A percentile compares a stretch with the other conserved stretches of the same genome.
phyloP scores from a whole-genome alignment of 495 filamentous ascomycete genomes.

The Terfezia boudieri region DNA sequence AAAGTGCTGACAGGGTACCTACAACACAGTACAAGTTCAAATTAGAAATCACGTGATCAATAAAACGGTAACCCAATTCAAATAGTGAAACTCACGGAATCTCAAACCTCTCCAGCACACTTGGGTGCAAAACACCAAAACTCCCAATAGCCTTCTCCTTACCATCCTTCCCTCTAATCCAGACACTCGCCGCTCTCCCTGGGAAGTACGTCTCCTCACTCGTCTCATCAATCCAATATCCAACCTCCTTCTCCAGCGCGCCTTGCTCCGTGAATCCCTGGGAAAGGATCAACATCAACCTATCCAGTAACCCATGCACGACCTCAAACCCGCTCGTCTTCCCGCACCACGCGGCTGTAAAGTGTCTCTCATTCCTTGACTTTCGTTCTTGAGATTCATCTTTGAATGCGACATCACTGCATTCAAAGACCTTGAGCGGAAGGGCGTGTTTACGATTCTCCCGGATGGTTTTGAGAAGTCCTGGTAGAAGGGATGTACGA shows the following conservation, averaged over 20 bases:
- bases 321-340: slow-evolving; percentile 93
- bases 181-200: slow-evolving; percentile 69
- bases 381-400: slow-evolving; percentile 55
- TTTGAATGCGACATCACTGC: slow-evolving; percentile 79
- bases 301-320: slow-evolving; percentile 82
- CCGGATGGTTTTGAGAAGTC: slow-evolving; percentile 79
- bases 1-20: slow-evolving; percentile 84
- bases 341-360: slow-evolving; percentile 84
- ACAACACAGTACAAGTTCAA: slow-evolving; percentile 10
- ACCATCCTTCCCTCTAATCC: slow-evolving; percentile 39
- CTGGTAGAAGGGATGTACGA: slow-evolving; percentile 68
- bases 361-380: slow-evolving; percentile 77
- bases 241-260: slow-evolving; percentile 32
- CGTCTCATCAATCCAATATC: slow-evolving; percentile 85
- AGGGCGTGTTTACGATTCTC: slow-evolving; percentile 83
- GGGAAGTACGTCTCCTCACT: slow-evolving; percentile 75
- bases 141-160: slow-evolving; percentile 53
- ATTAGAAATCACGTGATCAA: neutral
- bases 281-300: slow-evolving; percentile 80
- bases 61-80: neutral
- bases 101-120: slow-evolving; percentile 81
- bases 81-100: slow-evolving; percentile 34
- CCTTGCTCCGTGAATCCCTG: slow-evolving; percentile 41
- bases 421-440: slow-evolving; percentile 85
- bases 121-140: slow-evolving; percentile 85